phyloP scores from a whole-genome alignment of 2,329 filamentous ascomycete genomes.

The Fusarium nygamai region DNA sequence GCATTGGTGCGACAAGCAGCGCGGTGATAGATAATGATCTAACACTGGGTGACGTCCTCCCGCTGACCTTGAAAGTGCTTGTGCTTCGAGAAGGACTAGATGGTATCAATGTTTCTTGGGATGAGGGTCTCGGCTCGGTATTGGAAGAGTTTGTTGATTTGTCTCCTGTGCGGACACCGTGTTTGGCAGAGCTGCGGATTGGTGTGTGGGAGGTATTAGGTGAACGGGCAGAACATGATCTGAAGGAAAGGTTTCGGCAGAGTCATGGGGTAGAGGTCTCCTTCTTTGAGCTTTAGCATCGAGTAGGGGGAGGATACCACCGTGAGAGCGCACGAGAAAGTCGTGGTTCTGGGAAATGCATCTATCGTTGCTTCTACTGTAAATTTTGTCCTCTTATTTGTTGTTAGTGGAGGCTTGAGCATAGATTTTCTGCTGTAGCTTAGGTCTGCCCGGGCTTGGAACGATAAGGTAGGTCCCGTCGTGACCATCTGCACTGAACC shows the following conservation, averaged over 20 bases:
- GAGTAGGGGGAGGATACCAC: neutral
- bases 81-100: neutral
- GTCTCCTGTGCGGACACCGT: neutral
- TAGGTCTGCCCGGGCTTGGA: neutral
- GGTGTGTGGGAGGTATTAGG: fast-evolving
- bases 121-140: neutral
- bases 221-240: neutral
- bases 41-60: fast-evolving
- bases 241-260: neutral
- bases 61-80: neutral
- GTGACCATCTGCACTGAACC: neutral
- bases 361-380: neutral
- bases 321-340: neutral
- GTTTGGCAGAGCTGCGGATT: neutral
- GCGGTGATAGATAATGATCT: neutral
- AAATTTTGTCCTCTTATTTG: neutral
- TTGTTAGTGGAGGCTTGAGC: neutral
- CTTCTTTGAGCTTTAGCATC: neutral
- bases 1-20: neutral
- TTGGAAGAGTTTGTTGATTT: neutral
- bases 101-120: neutral
- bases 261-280: neutral
- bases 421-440: neutral
- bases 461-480: too few species aligned
- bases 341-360: neutral